Evolutionary conservation across 2,329 filamentous ascomycete species (phyloP).

Genomic region (Diaporthe amygdali): DNA sequence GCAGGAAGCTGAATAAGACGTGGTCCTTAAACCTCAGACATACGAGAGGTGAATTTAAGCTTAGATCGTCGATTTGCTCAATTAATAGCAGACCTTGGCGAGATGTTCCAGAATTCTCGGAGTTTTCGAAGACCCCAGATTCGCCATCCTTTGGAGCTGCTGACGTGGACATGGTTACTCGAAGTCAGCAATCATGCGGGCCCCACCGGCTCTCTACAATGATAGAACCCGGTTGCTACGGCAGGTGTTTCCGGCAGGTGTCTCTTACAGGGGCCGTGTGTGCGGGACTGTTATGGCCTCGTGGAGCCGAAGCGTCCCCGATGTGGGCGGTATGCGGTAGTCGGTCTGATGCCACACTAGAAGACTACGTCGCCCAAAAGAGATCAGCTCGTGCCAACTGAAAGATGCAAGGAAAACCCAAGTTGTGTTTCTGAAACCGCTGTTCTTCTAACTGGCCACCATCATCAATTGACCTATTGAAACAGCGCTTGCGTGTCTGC

Average conservation of each 20-base stretch:
- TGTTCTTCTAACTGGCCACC: background rate
- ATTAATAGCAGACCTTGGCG: background rate
- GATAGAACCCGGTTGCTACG: background rate
- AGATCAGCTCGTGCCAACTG: background rate
- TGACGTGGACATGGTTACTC: background rate
- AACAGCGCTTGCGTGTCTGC: slow-evolving; percentile 3
- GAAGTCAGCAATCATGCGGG: background rate
- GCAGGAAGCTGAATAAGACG: background rate
- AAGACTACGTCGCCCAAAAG: background rate
- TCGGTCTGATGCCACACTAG: background rate
- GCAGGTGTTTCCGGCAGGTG: background rate
- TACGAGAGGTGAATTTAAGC: background rate
- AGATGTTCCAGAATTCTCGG: background rate
- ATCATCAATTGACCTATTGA: background rate
- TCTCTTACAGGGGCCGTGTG: background rate
- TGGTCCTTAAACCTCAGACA: background rate
- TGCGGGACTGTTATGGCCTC: background rate
- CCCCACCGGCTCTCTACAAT: background rate
- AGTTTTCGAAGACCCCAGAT: background rate
- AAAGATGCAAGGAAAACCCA: background rate
- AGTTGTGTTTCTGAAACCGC: background rate
- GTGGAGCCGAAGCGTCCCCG: background rate
- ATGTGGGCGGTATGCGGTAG: background rate
- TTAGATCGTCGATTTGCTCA: slow-evolving; percentile 2
- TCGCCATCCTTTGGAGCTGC: background rate